Percentiles rank a stretch among this genome's conserved stretches.
These are phyloP conservation scores for Candida sanyiensis DNA, from an alignment of 805 yeast genomes.

Conservation along the genomic window DNA sequence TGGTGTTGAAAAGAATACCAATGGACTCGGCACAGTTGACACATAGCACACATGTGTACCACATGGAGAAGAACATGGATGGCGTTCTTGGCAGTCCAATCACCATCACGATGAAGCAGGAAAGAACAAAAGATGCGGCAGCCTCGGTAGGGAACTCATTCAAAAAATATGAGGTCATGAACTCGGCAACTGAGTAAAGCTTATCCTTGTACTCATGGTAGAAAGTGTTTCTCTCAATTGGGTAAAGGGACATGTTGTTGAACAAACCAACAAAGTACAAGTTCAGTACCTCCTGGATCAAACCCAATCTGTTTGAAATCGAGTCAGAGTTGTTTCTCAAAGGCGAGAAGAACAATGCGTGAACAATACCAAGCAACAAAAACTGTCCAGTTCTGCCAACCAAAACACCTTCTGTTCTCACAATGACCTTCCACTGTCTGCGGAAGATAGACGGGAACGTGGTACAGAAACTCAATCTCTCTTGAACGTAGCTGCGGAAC, in stretches of 20 bases:
- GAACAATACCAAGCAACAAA: conserved; percentile 55
- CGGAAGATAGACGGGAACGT: conserved; percentile 31
- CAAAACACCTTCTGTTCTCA: conserved; percentile 50
- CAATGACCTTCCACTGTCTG: conserved; percentile 33
- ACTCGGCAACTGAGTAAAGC: conserved; percentile 59
- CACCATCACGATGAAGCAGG: conserved; percentile 59
- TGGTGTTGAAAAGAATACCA: conserved; percentile 68
- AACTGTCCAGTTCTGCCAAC: conserved; percentile 62
- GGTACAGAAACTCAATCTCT: conserved; percentile 14
- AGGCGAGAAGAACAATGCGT: conserved; percentile 65
- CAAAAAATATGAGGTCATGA: conserved; percentile 51
- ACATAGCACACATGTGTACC: conserved; percentile 45
- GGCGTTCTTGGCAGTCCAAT: conserved; percentile 66
- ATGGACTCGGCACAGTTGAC: conserved; percentile 78
- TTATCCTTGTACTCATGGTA: conserved; percentile 75
- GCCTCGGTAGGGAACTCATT: conserved; percentile 69
- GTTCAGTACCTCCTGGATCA: conserved; percentile 67
- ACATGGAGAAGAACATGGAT: conserved; percentile 57
- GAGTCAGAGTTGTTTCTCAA: conserved; percentile 42
- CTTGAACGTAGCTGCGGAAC: conserved; percentile 8
- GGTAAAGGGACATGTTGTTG: conserved; percentile 71
- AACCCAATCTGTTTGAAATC: conserved; percentile 63
- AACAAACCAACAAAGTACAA: conserved; percentile 76
- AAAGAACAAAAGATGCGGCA: conserved; percentile 49
- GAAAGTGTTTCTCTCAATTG: conserved; percentile 66